These are phyloP conservation scores for Backusella circina DNA, from an alignment of 192 early-diverging fungal species.

Conservation along the genomic window DNA sequence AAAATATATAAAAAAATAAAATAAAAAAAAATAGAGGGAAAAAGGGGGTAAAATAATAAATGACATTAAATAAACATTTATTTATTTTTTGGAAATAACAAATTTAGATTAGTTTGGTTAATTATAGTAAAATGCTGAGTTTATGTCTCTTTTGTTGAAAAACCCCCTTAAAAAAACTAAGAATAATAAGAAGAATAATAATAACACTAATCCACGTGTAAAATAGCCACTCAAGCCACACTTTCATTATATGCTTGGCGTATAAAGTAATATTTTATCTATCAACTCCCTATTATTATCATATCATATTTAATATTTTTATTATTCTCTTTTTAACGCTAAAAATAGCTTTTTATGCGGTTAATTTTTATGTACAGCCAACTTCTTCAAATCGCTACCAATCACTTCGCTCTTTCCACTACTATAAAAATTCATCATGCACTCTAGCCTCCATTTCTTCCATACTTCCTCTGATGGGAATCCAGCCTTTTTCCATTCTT, in stretches of 20 bases:
- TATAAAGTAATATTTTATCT: too few relatives aligned
- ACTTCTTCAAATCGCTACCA: constrained; percentile 33
- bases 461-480: constrained; percentile 29
- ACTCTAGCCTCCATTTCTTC: constrained; percentile 30
- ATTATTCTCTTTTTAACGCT: background rate
- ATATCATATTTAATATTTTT: too few relatives aligned
- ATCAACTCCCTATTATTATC: background rate
- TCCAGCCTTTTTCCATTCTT: constrained; percentile 32
- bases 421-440: constrained; percentile 38
- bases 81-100: background rate
- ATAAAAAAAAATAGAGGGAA: background rate
- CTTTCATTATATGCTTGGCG: background rate
- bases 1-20: background rate
- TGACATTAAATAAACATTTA: constrained; percentile 5
- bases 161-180: background rate
- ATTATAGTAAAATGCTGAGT: background rate
- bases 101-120: background rate
- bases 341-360: background rate
- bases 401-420: constrained; percentile 28
- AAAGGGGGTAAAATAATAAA: background rate
- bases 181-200: background rate
- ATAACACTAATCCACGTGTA: background rate
- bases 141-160: background rate
- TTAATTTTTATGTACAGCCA: constrained; percentile 10
- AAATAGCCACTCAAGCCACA: background rate